phyloP scores from a whole-genome alignment of 2,329 filamentous ascomycete genomes.

The Fusarium poae region DNA sequence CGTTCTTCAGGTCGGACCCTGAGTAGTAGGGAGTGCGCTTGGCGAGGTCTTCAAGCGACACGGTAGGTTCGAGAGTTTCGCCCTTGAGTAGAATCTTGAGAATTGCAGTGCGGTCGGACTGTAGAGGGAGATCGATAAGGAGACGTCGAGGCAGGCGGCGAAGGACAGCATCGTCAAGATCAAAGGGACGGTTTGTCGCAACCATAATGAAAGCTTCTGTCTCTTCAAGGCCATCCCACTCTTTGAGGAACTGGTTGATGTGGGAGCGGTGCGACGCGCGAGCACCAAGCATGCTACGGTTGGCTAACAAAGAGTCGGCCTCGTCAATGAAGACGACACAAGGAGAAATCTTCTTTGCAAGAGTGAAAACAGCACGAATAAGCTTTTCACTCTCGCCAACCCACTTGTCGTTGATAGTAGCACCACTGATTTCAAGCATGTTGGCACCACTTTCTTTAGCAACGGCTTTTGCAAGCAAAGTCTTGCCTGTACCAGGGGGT shows the following conservation, averaged over 20 bases:
- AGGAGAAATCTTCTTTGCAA: conserved; percentile 91
- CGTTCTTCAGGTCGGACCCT: conserved; percentile 85
- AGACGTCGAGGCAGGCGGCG: conserved; percentile 80
- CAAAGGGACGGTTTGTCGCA: conserved; percentile 94
- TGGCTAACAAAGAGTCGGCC: conserved; percentile 90
- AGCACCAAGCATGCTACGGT: conserved; percentile 74
- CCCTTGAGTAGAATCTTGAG: conserved; percentile 77
- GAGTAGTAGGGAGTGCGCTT: conserved; percentile 81
- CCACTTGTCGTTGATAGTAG: conserved; percentile 95
- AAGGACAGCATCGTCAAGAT: conserved; percentile 89
- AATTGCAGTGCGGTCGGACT: conserved; percentile 75
- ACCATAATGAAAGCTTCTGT: conserved; percentile 97
- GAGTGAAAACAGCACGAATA: conserved; percentile 88
- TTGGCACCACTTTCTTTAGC: conserved; percentile 77
- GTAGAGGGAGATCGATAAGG: conserved; percentile 78
- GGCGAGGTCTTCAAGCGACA: conserved; percentile 74
- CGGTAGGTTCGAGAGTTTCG: conserved; percentile 71
- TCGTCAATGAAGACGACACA: conserved; percentile 98
- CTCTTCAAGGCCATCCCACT: conserved; percentile 93
- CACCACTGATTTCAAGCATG: conserved; percentile 89
- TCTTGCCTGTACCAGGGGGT: conserved; percentile 84
- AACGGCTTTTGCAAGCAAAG: conserved; percentile 76
- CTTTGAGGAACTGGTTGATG: conserved; percentile 95
- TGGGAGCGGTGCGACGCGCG: conserved; percentile 84
- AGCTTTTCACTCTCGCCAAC: conserved; percentile 98